Base-by-base conservation (phyloP, 176 grass and related monocot genomes). In the Echinochloa phyllopogon region DNA sequence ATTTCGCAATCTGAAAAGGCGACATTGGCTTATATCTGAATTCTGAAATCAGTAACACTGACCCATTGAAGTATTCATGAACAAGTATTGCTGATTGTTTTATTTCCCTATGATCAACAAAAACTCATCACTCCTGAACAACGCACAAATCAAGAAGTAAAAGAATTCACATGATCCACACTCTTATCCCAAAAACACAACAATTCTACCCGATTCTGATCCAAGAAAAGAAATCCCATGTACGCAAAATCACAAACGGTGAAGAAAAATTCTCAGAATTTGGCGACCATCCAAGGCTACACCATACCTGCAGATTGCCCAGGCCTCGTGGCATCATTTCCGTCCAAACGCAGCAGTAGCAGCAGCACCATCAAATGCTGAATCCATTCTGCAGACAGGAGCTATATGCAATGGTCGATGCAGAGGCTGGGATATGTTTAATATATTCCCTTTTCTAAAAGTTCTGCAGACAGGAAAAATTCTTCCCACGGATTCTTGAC, bases 361-460 rank as follows among this genome's bases (percentile, higher is more conserved):
- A 23, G 21, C 56, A 57, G 29, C 29, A 33, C 1, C 29, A 65
- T 84, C 80, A 79, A 79, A 59, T 74, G 61, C 20, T 29, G 85
- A 68, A 84, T 76, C 68, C 89, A 91, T 90, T 75, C 37, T 65
- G 36, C 41, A 75, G 77, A 69, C 33, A 86, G 67, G 16, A 77
- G n/a, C n/a, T n/a, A n/a, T n/a, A n/a, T n/a, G n/a, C n/a, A n/a
- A n/a, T n/a, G n/a, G n/a, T n/a, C n/a, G n/a, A n/a, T n/a, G n/a
- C n/a, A n/a, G n/a, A n/a, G n/a, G n/a, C n/a, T n/a, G n/a, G n/a
- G n/a, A n/a, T n/a, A n/a, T n/a, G n/a, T n/a, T n/a, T n/a, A n/a
- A n/a, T n/a, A n/a, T n/a, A n/a, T n/a, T n/a, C n/a, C n/a, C n/a
- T n/a, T n/a, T n/a, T n/a, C n/a, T n/a, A n/a, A n/a, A n/a, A n/a